Percentiles rank a stretch among this genome's conserved stretches.
Conservation (phyloP, 129 eudicot species). For the Centrapalus pauciflorus region DNA sequence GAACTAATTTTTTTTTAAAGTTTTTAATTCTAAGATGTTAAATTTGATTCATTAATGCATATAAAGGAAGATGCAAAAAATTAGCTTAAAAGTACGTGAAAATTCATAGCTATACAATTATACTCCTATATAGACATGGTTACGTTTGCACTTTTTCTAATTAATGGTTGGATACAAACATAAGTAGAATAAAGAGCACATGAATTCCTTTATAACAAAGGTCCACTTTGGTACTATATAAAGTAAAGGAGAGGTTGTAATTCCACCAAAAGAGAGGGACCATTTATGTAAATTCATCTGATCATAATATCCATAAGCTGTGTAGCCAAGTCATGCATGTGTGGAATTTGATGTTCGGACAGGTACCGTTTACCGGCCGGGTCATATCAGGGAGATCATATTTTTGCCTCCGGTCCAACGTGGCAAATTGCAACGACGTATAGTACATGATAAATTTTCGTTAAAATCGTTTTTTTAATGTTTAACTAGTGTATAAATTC, state of each 20-base stretch:
- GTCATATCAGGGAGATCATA: background rate
- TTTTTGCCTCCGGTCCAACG: too few relatives aligned
- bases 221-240: conserved; percentile 25
- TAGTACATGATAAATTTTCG: too few relatives aligned
- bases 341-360: background rate
- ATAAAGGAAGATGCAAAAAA: background rate
- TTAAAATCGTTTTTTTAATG: too few relatives aligned
- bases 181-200: conserved; percentile 24
- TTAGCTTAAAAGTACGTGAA: conserved; percentile 15
- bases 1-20: too few relatives aligned
- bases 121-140: conserved; percentile 6
- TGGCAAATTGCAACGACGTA: too few relatives aligned
- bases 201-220: conserved; percentile 25
- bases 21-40: too few relatives aligned
- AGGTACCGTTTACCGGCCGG: background rate
- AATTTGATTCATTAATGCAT: background rate
- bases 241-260: background rate
- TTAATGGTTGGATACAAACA: conserved; percentile 15
- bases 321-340: conserved; percentile 13
- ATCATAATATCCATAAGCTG: background rate
- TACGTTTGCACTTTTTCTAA: conserved; percentile 16
- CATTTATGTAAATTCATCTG: background rate
- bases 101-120: background rate
- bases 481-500: too few relatives aligned
- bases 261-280: conserved; percentile 11